Evolutionary conservation across 2,329 filamentous ascomycete genomes (phyloP).

Genomic region (Colletotrichum chlorophyti): DNA sequence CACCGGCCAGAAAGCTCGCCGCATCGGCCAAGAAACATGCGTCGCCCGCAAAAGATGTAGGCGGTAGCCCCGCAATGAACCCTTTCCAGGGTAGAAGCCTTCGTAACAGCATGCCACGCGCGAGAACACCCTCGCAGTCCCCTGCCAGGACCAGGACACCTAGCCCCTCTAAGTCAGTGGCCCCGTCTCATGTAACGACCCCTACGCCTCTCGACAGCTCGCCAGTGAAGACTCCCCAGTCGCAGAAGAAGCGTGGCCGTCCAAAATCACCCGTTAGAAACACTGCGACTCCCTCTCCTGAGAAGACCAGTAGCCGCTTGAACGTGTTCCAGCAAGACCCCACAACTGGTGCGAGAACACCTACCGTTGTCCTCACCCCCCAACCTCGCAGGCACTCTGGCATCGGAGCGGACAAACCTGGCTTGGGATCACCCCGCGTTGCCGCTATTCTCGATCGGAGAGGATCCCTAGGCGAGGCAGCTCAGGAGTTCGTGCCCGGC

Average conservation of each 20-base stretch:
- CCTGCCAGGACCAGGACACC: conserved; percentile 24
- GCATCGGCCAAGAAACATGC: conserved; percentile 37
- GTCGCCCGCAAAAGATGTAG: conserved; percentile 25
- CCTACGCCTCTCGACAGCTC: conserved; percentile 29
- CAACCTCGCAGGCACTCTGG: conserved; percentile 68
- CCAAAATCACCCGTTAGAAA: conserved; percentile 27
- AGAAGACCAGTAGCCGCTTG: conserved; percentile 16
- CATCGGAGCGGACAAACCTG: conserved; percentile 72
- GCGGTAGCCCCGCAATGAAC: conserved; percentile 62
- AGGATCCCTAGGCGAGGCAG: conserved; percentile 73
- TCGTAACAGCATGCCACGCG: conserved; percentile 54
- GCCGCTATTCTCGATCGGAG: conserved; percentile 75
- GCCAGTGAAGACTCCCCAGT: conserved; percentile 33
- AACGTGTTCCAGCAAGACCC: conserved; percentile 60
- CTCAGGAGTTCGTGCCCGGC: conserved; percentile 67
- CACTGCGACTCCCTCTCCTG: conserved; percentile 42
- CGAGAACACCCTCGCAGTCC: conserved; percentile 46
- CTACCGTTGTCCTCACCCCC: conserved; percentile 69
- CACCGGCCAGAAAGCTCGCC: conserved; percentile 42
- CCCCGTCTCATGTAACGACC: conserved; percentile 1
- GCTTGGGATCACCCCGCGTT: conserved; percentile 78
- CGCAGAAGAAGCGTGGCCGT: conserved; percentile 23
- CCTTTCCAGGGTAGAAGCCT: conserved; percentile 57
- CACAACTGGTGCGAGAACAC: conserved; percentile 63
- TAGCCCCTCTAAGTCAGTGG: conserved; percentile 27